A percentile compares a stretch with the other conserved stretches of the same genome.
phyloP scores from a whole-genome alignment of 805 yeast species.

The Komagataella ulmi region DNA sequence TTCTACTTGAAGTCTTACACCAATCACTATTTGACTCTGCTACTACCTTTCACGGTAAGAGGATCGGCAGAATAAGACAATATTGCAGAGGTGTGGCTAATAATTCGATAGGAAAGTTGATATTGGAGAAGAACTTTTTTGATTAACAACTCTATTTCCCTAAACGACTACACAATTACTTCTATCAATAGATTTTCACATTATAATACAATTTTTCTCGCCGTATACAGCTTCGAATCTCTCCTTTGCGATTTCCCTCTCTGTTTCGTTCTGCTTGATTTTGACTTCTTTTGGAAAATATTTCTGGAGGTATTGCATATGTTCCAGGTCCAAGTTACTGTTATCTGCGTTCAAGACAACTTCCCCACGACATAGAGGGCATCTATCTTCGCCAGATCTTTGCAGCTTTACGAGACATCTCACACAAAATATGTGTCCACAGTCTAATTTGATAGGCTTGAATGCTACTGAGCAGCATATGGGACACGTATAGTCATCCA shows the following conservation, averaged over 20 bases:
- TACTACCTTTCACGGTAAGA: too few relatives aligned
- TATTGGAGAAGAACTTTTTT: too few relatives aligned
- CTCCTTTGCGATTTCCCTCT: slow-evolving; percentile 30
- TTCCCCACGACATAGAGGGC: slow-evolving; percentile 53
- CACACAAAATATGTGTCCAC: slow-evolving; percentile 62
- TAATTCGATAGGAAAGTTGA: too few relatives aligned
- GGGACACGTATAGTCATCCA: slow-evolving; percentile 68
- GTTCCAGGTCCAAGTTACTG: slow-evolving; percentile 39
- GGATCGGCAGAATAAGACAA: too few relatives aligned
- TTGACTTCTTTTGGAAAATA: slow-evolving; percentile 61
- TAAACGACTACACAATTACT: not conserved
- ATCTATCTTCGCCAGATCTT: slow-evolving; percentile 39
- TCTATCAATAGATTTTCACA: not conserved
- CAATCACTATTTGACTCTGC: too few relatives aligned
- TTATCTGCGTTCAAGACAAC: slow-evolving; percentile 49
- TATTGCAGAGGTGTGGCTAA: too few relatives aligned
- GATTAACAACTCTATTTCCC: too few relatives aligned
- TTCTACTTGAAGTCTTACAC: too few relatives aligned
- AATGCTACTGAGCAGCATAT: slow-evolving; percentile 59
- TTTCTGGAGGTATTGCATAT: slow-evolving; percentile 37
- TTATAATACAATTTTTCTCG: not conserved
- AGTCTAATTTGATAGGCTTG: slow-evolving; percentile 52
- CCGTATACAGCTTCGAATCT: slow-evolving; percentile 13
- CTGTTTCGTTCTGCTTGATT: slow-evolving; percentile 43
- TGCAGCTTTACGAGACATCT: slow-evolving; percentile 60